Evolutionary conservation across 148 eudicot species (phyloP), one percentile per base, ranked within the genome.

Genomic region (Cornus suecica): DNA sequence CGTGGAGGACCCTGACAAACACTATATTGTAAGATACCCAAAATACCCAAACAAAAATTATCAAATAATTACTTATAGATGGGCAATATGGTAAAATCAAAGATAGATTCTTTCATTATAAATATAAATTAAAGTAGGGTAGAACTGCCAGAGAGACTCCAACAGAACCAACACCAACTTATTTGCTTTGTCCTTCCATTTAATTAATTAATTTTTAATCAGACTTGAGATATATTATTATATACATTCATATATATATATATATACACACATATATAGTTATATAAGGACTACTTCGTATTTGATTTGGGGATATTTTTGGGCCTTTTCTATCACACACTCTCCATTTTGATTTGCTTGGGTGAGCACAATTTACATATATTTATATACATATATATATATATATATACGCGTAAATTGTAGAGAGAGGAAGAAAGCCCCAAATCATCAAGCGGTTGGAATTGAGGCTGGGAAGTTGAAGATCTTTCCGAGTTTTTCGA

Each of bases 111-210:
- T 1, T 13, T 16, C 15, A 0, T 11, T 48, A 1, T 48, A 48
- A 48, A 48, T 48, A 48, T 48, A 48, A 11, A 18, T 14, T 48
- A 13, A 61, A 78, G 80, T 72, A 69, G 75, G 82, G 82, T 72
- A 76, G 68, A 72, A 76, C 77, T 37, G 73, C 83, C 63, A 73
- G 83, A 61, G 69, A 80, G 81, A 81, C 81, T 80, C 72, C 37
- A 20, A 20, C 60, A 3, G 7, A 1, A 4, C 42, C 42, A 37
- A 70, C 37, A 62, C 54, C 23, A 70, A 56, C 18, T 23, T 56
- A 20, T 66, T 5, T 58, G 41, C 31, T 22, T 14, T 22, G 41
- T 34, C 41, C 41, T 37, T 37, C 7, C 1, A 37, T 37, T 1
- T 0, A 37, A 37, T 37, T 6, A 37, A 37, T 37, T 37, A 4